These are phyloP conservation scores for Monosporascus ibericus DNA, from an alignment of 2,329 filamentous ascomycete genomes.

Conservation along the genomic window DNA sequence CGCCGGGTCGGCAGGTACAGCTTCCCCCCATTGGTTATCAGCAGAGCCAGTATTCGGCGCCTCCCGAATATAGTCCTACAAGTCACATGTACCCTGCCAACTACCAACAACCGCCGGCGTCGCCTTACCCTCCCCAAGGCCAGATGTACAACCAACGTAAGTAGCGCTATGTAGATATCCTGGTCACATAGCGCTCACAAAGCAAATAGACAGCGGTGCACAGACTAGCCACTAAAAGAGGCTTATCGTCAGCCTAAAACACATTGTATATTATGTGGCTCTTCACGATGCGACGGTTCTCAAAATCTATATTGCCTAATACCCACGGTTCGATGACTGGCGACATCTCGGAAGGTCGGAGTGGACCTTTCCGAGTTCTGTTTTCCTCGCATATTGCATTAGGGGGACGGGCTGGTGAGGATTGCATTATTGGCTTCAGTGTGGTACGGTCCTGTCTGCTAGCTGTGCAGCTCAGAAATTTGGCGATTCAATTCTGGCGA, in stretches of 20 bases:
- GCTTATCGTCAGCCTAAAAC: background rate
- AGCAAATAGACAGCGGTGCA: background rate
- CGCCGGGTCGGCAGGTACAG: constrained; percentile 54
- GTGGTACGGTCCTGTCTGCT: background rate
- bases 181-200: constrained; percentile 1
- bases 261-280: constrained; percentile 1
- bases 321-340: background rate
- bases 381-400: background rate
- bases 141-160: constrained; percentile 57
- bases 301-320: background rate
- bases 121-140: constrained; percentile 52
- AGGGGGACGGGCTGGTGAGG: background rate
- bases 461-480: background rate
- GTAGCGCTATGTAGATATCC: constrained; percentile 9
- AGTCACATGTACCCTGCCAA: constrained; percentile 53
- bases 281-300: background rate
- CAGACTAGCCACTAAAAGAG: background rate
- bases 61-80: constrained; percentile 46
- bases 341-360: background rate
- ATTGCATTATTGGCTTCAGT: background rate
- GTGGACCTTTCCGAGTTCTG: background rate
- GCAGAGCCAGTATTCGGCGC: constrained; percentile 60
- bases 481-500: background rate
- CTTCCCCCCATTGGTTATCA: constrained; percentile 73
- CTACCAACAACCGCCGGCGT: constrained; percentile 25